Evolutionary conservation across 2,329 filamentous ascomycete species (phyloP), one percentile per base, ranked within the genome.

Genomic region (Camptophora hylomeconis): DNA sequence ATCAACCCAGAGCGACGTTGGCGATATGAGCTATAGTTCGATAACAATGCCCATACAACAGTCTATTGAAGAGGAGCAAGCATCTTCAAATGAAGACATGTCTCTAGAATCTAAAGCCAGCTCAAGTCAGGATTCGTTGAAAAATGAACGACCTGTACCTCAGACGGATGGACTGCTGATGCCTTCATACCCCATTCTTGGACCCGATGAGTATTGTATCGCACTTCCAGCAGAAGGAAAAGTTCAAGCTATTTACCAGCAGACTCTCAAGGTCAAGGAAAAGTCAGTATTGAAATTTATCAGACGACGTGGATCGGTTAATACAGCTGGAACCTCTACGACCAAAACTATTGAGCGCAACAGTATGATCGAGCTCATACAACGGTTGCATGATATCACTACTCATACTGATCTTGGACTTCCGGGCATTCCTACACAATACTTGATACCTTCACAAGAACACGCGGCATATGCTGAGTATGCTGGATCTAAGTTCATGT

Each of bases 381-480:
- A 49, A 22, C 46, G 47, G 18, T 42, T 63, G 22, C 53, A 57
- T 37, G 57, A 61, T 35, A 54, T 58, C 11, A 44, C 52, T 3
- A 57, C 53, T 3, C 59, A 62, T 32, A 53, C 58, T 12, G 59
- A 63, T 37, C 39, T 62, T 19, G 60, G 60, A 31, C 49, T 60
- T 5, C 42, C 47, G 2, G 48, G 52, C 7, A 51, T 57, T 29
- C 42, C 56, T n/a, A 50, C 46, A 26, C 46, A 46, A 10, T 40
- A 47, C 7, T 43, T 51, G 8, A 39, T 49, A 2, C 48, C 56
- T 19, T 41, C 53, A 5, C 38, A 45, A 24, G 50, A 54, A 31
- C 51, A 60, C 35, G 54, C 58, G 5, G 45, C 52, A 4, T 62
- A 58, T 53, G 58, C 57, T 4, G 57, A 62, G 31, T 61, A 61